Evolutionary conservation across 306 rosid species (phyloP), one percentile per base, ranked within the genome.

Genomic region (Cucumis hystrix): DNA sequence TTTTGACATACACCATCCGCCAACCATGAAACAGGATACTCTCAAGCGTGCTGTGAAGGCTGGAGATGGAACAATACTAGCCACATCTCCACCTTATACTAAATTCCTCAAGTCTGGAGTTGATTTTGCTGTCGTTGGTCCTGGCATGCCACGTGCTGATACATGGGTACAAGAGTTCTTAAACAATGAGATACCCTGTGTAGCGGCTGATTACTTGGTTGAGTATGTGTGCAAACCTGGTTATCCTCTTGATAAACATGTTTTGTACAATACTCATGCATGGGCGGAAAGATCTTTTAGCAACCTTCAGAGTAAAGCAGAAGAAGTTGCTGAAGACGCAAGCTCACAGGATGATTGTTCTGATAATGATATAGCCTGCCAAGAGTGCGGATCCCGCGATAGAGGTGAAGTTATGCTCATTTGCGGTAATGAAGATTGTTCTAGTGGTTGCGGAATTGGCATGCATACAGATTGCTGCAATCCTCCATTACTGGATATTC

Each of bases 221-320:
- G 97, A 91, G 81, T 92, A 90, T 69, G 97, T 95, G 17, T 95
- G 98, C 90, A 95, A 91, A 77, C 91, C 93, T 3, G 96, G 98
- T 72, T 85, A 83, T 75, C 85, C 98, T 75, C 96, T 90, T 0
- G 96, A 90, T 74, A 88, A 67, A 83, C 96, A 95, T 64, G 96
- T 91, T 30, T 83, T 86, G 45, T 87, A 89, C 80, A 93, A 86
- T 45, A 88, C 92, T 66, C 84, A 86, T 58, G 68, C 79, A 49
- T 95, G 91, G 97, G 99, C 96, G 10, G 93, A 88, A 72, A 88
- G 75, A 79, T 95, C 98, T 28, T 89, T 78, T 60, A 79, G 83
- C 60, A 85, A 80, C 25, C 87, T 89, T 45, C 88, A 84, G 76
- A 83, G 77, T 25, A 88, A 30, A 75, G 87, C 93, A 11, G 91